A percentile compares a stretch with the other conserved stretches of the same genome.
Evolutionary conservation across 768 basidiomycete species (phyloP).

Genomic region (Psilocybe cyanescens): DNA sequence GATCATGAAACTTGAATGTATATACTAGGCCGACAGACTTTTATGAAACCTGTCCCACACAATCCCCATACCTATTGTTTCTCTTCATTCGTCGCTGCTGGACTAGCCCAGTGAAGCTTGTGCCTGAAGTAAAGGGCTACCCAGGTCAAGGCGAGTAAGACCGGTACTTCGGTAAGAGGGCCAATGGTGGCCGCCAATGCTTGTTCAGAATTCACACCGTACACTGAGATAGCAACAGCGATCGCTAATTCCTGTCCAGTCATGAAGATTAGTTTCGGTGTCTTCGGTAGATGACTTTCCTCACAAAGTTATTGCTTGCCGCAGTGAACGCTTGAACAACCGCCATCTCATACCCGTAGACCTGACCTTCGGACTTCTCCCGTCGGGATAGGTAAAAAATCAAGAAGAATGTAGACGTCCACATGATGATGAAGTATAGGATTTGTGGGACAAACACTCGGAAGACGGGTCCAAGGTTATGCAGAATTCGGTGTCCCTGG

Average conservation of each 20-base stretch:
- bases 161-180: constrained; percentile 80
- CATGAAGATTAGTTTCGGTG: background rate
- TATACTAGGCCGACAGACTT: too few relatives aligned
- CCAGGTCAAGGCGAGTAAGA: constrained; percentile 71
- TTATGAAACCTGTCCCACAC: too few relatives aligned
- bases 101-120: constrained; percentile 27
- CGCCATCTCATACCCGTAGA: constrained; percentile 68
- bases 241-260: constrained; percentile 72
- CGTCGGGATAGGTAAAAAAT: constrained; percentile 51
- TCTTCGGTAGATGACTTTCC: constrained; percentile 14
- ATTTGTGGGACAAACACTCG: constrained; percentile 81
- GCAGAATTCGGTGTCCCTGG: constrained; percentile 69
- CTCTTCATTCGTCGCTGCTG: background rate
- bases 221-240: constrained; percentile 78
- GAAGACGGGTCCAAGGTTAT: constrained; percentile 78
- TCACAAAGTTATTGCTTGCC: constrained; percentile 77
- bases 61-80: background rate
- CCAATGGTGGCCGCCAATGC: constrained; percentile 83
- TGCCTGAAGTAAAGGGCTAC: constrained; percentile 52
- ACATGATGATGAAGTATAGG: constrained; percentile 81
- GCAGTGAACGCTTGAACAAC: constrained; percentile 83
- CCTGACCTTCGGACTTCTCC: constrained; percentile 21
- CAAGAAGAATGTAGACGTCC: constrained; percentile 62
- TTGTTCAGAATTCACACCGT: constrained; percentile 77
- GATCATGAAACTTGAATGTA: too few relatives aligned